Conservation (phyloP, 2,329 filamentous ascomycete species). For the Seiridium unicorne region DNA sequence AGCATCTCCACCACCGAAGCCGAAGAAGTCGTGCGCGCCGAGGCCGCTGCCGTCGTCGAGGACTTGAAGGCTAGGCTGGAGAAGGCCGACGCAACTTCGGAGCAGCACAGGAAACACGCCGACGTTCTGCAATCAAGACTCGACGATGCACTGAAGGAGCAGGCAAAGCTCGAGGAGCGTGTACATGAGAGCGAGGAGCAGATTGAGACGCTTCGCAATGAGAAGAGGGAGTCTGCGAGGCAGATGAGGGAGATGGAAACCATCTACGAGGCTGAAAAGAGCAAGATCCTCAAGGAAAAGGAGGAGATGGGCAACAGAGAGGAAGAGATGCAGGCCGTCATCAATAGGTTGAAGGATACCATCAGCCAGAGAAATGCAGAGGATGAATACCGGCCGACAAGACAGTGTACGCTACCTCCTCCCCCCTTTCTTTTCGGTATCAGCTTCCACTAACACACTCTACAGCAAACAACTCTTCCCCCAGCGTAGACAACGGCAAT, state of each 20-base stretch:
- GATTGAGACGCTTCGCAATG: constrained; percentile 76
- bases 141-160: constrained; percentile 81
- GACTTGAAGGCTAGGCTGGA: constrained; percentile 81
- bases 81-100: constrained; percentile 74
- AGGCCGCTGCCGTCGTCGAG: constrained; percentile 75
- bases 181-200: constrained; percentile 84
- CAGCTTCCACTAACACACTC: constrained; percentile 14
- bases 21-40: constrained; percentile 74
- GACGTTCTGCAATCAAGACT: constrained; percentile 82
- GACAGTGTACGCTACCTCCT: constrained; percentile 48
- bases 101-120: constrained; percentile 79
- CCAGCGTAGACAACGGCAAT: constrained; percentile 70
- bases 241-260: constrained; percentile 89
- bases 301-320: constrained; percentile 82
- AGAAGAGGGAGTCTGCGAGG: constrained; percentile 79
- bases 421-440: neutral
- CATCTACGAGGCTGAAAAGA: constrained; percentile 88
- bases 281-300: constrained; percentile 85
- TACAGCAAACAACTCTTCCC: constrained; percentile 56
- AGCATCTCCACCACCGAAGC: constrained; percentile 43
- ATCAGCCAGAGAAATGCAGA: constrained; percentile 67
- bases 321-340: constrained; percentile 86
- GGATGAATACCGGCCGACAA: constrained; percentile 56
- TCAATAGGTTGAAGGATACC: constrained; percentile 88
- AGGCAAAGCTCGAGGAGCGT: constrained; percentile 82